phyloP scores from a whole-genome alignment of 768 basidiomycete species.

The Kwoniella pini region DNA sequence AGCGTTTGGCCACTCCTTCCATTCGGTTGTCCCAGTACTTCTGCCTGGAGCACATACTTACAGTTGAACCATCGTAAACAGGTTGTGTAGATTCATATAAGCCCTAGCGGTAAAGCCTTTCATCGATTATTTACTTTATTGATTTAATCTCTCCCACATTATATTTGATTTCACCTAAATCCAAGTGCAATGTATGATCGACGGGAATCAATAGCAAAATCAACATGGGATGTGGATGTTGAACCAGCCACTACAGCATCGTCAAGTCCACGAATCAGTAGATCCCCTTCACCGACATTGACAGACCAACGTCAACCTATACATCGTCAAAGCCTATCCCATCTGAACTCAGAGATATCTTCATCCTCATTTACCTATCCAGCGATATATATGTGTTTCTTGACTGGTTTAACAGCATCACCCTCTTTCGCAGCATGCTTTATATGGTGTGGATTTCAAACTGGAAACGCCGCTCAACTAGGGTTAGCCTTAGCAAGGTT shows the following conservation, averaged over 20 bases:
- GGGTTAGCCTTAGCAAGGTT: constrained; percentile 77
- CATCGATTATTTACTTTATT: neutral
- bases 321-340: neutral
- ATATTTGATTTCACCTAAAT: neutral
- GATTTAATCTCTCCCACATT: neutral
- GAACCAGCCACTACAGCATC: constrained; percentile 5
- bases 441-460: constrained; percentile 54
- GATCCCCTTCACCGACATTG: constrained; percentile 14
- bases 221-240: constrained; percentile 8
- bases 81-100: too few relatives aligned
- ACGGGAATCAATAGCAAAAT: constrained; percentile 4
- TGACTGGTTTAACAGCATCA: constrained; percentile 40
- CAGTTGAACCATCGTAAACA: too few relatives aligned
- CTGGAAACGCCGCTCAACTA: constrained; percentile 61
- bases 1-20: neutral
- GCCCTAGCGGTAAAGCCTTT: too few relatives aligned
- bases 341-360: constrained; percentile 11
- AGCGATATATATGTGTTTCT: constrained; percentile 46
- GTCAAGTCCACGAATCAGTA: constrained; percentile 1
- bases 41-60: neutral
- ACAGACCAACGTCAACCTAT: constrained; percentile 1
- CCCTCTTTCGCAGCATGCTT: constrained; percentile 47
- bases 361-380: neutral
- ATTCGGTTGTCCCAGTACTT: neutral
- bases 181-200: constrained; percentile 7